phyloP scores from a whole-genome alignment of 108 stramenopile species.

The Nitzschia inconspicua region DNA sequence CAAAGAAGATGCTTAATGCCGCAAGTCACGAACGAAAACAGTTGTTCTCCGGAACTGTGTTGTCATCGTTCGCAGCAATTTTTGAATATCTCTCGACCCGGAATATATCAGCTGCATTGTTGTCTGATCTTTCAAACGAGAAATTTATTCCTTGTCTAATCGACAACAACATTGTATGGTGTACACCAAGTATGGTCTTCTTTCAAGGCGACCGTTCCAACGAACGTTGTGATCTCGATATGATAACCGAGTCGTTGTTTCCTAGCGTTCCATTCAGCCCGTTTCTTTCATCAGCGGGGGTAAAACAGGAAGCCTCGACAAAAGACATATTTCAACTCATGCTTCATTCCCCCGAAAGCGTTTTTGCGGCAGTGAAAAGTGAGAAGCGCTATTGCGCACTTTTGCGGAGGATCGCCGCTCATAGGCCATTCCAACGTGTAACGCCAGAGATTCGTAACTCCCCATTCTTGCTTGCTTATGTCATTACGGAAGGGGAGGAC shows the following conservation, averaged over 20 bases:
- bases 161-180: slow-evolving; percentile 42
- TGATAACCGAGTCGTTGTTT: slow-evolving; percentile 37
- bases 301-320: slow-evolving; percentile 47
- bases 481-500: slow-evolving; percentile 13
- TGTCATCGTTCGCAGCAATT: slow-evolving; percentile 23
- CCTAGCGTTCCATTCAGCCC: slow-evolving; percentile 48
- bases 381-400: slow-evolving; percentile 55
- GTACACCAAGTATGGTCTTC: slow-evolving; percentile 51
- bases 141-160: slow-evolving; percentile 56
- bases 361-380: slow-evolving; percentile 42
- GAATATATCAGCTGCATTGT: slow-evolving; percentile 48
- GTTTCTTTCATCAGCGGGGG: slow-evolving; percentile 41
- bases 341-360: slow-evolving; percentile 39
- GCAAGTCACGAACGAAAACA: slow-evolving; percentile 1
- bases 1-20: slow-evolving; percentile 28
- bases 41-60: slow-evolving; percentile 1
- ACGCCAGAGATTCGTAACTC: slow-evolving; percentile 48
- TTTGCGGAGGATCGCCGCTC: slow-evolving; percentile 64
- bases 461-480: slow-evolving; percentile 75
- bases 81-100: slow-evolving; percentile 52
- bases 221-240: slow-evolving; percentile 13
- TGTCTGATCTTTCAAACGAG: slow-evolving; percentile 25
- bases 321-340: slow-evolving; percentile 42
- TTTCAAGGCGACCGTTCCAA: slow-evolving; percentile 31
- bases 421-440: slow-evolving; percentile 62